A percentile compares a stretch with the other conserved stretches of the same genome.
Evolutionary conservation across 768 basidiomycete species (phyloP).

Genomic region (Boletales sp.): DNA sequence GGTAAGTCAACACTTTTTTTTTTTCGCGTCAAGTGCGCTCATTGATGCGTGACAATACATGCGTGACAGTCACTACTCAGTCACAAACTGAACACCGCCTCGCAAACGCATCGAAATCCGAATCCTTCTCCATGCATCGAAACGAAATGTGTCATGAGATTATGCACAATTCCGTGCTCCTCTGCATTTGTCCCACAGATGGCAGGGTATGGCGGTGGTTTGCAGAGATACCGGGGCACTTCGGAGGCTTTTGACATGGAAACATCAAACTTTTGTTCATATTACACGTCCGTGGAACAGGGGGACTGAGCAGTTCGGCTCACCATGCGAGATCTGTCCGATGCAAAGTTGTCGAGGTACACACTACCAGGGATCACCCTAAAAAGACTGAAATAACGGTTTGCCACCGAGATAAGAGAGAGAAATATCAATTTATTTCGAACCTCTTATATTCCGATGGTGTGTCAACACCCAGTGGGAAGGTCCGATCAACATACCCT

Average conservation of each 20-base stretch:
- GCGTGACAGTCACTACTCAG: conserved; percentile 19
- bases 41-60: conserved; percentile 14
- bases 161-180: conserved; percentile 40
- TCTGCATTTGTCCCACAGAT: conserved; percentile 45
- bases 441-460: conserved; percentile 44
- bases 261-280: conserved; percentile 4
- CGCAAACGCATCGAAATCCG: conserved; percentile 26
- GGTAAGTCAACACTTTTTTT: not conserved
- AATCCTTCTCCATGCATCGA: conserved; percentile 42
- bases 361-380: conserved; percentile 51
- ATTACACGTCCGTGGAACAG: conserved; percentile 6
- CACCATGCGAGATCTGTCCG: conserved; percentile 77
- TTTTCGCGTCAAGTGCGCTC: conserved; percentile 10
- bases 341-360: conserved; percentile 58
- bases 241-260: conserved; percentile 5
- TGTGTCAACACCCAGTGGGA: conserved; percentile 31
- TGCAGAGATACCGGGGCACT: conserved; percentile 34
- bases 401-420: conserved; percentile 5
- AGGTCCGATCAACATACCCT: conserved; percentile 49
- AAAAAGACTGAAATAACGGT: conserved; percentile 44
- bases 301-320: conserved; percentile 5
- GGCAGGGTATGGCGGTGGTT: conserved; percentile 48
- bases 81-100: conserved; percentile 23
- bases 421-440: conserved; percentile 2
- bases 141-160: conserved; percentile 60